Evolutionary conservation across 768 basidiomycete species (phyloP).

Genomic region (Amyloporia xantha): DNA sequence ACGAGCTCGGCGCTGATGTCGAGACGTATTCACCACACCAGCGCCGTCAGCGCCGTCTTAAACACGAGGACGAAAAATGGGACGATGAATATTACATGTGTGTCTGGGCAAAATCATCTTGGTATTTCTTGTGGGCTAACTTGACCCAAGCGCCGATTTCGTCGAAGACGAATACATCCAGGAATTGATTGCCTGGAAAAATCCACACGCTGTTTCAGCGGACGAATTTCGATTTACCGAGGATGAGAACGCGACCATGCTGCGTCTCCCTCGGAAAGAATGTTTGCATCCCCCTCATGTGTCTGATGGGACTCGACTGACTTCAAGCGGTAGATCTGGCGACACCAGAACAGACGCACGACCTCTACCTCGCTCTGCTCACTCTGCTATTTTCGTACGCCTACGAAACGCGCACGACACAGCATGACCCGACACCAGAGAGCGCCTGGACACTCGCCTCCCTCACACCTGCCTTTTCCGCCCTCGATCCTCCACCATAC

Average conservation of each 20-base stretch:
- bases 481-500: conserved; percentile 68
- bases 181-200: conserved; percentile 60
- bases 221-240: conserved; percentile 55
- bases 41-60: conserved; percentile 45
- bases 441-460: conserved; percentile 81
- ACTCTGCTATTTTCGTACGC: conserved; percentile 74
- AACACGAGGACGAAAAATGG: conserved; percentile 72
- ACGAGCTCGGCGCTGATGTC: conserved; percentile 65
- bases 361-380: conserved; percentile 62
- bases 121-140: too few relatives aligned
- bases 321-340: conserved; percentile 46
- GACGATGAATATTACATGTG: conserved; percentile 84
- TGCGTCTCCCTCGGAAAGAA: conserved; percentile 47
- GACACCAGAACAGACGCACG: conserved; percentile 46
- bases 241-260: conserved; percentile 61
- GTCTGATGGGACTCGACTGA: not conserved
- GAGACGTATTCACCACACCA: conserved; percentile 49
- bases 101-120: conserved; percentile 13
- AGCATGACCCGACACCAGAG: conserved; percentile 77
- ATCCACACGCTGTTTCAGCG: conserved; percentile 39
- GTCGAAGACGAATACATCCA: conserved; percentile 71
- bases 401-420: conserved; percentile 75
- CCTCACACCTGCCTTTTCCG: conserved; percentile 74
- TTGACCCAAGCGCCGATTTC: conserved; percentile 64
- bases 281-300: conserved; percentile 30